These are phyloP conservation scores for Neonectria punicea DNA, from an alignment of 2,329 filamentous ascomycete genomes.

Conservation along the genomic window DNA sequence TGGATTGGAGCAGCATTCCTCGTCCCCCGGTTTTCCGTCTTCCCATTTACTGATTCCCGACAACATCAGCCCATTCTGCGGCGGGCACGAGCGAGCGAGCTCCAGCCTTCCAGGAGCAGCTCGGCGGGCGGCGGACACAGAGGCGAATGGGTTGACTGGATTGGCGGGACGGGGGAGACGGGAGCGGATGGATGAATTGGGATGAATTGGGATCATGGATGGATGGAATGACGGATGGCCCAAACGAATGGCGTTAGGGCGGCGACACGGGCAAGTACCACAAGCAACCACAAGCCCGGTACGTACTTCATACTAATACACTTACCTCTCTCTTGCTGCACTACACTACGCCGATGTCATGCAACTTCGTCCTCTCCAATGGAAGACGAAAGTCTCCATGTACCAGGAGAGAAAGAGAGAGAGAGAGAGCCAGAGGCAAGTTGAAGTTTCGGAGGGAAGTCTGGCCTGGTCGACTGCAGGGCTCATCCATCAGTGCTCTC, in stretches of 20 bases:
- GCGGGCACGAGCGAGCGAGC: slow-evolving; percentile 24
- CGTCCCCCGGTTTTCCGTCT: slow-evolving; percentile 15
- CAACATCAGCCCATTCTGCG: slow-evolving; percentile 36
- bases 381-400: neutral
- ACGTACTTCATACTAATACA: neutral
- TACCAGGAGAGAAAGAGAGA: neutral
- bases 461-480: slow-evolving; percentile 14
- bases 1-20: slow-evolving; percentile 37
- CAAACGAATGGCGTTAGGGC: slow-evolving; percentile 11
- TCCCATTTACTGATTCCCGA: slow-evolving; percentile 17
- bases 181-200: slow-evolving; percentile 19
- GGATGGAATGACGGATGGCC: slow-evolving; percentile 19
- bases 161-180: slow-evolving; percentile 31
- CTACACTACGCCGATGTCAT: neutral
- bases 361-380: neutral
- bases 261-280: neutral
- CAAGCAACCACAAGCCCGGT: neutral
- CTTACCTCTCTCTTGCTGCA: neutral
- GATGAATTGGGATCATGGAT: slow-evolving; percentile 7
- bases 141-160: slow-evolving; percentile 28
- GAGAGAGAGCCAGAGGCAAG: neutral
- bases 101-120: slow-evolving; percentile 27
- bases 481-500: neutral
- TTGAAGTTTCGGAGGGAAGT: slow-evolving; percentile 9
- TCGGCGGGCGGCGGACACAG: slow-evolving; percentile 25